phyloP scores from a whole-genome alignment of 352 stramenopile genomes.

The Nothophytophthora sp. region DNA sequence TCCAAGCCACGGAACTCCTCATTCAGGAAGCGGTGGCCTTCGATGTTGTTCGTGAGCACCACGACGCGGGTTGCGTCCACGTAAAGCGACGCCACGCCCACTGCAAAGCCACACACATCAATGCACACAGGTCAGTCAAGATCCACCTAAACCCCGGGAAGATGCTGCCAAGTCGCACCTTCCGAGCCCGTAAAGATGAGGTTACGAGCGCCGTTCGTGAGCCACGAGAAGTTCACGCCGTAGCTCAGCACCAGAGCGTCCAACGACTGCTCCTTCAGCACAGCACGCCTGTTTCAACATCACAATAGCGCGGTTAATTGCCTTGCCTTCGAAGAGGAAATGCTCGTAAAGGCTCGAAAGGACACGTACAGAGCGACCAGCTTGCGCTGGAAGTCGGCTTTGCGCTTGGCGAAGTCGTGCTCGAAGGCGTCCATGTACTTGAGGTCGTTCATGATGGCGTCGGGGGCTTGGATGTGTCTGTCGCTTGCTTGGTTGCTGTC shows the following conservation, averaged over 20 bases:
- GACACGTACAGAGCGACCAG: constrained; percentile 41
- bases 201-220: constrained; percentile 58
- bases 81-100: constrained; percentile 45
- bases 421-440: constrained; percentile 60
- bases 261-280: not conserved
- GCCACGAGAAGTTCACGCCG: constrained; percentile 69
- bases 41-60: constrained; percentile 55
- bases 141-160: no score
- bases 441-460: constrained; percentile 62
- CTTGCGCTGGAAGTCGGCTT: constrained; percentile 52
- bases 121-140: no score
- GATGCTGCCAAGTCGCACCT: constrained; percentile 24
- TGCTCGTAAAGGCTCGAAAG: no score
- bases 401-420: constrained; percentile 45
- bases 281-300: no score
- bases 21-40: constrained; percentile 49
- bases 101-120: no score
- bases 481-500: no score
- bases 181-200: constrained; percentile 75
- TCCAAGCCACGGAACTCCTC: constrained; percentile 49
- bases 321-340: no score
- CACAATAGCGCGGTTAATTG: no score
- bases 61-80: constrained; percentile 39
- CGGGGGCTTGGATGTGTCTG: no score
- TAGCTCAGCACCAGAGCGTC: constrained; percentile 58